Percentiles rank a stretch among this genome's conserved stretches.
Conservation (phyloP, 192 early-diverging fungal genomes). For the Thamnidium elegans region DNA sequence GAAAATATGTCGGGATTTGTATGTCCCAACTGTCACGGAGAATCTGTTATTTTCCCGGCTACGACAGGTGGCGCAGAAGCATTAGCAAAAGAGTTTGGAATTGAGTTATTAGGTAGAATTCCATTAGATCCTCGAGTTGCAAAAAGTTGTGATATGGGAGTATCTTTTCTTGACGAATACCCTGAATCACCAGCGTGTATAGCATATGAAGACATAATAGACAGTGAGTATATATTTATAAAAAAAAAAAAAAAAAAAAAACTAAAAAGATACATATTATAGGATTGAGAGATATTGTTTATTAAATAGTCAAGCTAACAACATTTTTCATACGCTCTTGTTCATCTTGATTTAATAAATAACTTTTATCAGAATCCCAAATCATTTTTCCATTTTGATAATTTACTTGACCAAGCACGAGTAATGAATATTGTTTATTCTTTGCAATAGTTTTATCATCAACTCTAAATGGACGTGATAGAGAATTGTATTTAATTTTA, state of each 20-base stretch:
- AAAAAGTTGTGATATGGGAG: slow-evolving; percentile 82
- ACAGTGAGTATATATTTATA: slow-evolving; percentile 37
- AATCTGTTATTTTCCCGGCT: slow-evolving; percentile 73
- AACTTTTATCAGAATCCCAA: slow-evolving; percentile 10
- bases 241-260: not conserved
- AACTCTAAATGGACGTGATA: slow-evolving; percentile 24
- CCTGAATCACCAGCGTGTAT: slow-evolving; percentile 83
- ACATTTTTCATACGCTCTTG: slow-evolving; percentile 22
- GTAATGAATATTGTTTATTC: slow-evolving; percentile 34
- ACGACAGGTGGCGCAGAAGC: slow-evolving; percentile 72
- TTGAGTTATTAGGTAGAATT: slow-evolving; percentile 68
- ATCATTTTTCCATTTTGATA: not conserved
- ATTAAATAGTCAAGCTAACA: not conserved
- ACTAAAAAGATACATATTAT: not conserved
- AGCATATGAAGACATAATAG: slow-evolving; percentile 64
- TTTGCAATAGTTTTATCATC: slow-evolving; percentile 25
- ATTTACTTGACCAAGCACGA: slow-evolving; percentile 29
- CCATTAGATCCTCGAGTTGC: slow-evolving; percentile 79
- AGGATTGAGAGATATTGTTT: not conserved
- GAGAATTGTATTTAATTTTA: not conserved
- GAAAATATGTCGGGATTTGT: slow-evolving; percentile 99
- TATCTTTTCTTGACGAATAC: slow-evolving; percentile 85
- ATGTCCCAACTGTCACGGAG: slow-evolving; percentile 80
- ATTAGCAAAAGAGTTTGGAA: slow-evolving; percentile 61
- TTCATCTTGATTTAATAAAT: slow-evolving; percentile 17